These are phyloP conservation scores for Monosporozyma aquatica DNA, from an alignment of 805 yeast species.

Conservation along the genomic window DNA sequence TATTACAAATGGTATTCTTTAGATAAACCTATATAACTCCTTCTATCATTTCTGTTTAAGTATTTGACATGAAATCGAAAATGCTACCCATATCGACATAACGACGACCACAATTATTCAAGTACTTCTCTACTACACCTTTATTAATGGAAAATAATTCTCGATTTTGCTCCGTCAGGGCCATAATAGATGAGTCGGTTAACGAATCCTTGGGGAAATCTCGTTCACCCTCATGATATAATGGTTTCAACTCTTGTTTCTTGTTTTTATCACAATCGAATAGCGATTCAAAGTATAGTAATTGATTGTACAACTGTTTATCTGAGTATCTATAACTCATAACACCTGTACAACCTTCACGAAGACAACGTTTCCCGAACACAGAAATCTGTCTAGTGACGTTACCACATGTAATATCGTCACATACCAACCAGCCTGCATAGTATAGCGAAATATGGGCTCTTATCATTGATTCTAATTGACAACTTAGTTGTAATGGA, in stretches of 20 bases:
- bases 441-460: conserved; percentile 66
- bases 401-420: conserved; percentile 72
- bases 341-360: conserved; percentile 58
- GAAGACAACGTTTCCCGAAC: conserved; percentile 75
- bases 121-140: conserved; percentile 59
- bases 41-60: background rate
- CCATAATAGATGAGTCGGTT: conserved; percentile 49
- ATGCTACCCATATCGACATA: conserved; percentile 78
- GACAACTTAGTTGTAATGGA: conserved; percentile 51
- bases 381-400: conserved; percentile 80
- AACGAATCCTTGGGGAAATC: conserved; percentile 28
- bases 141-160: conserved; percentile 45
- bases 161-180: conserved; percentile 73
- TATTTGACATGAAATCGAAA: conserved; percentile 51
- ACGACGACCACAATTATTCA: conserved; percentile 77
- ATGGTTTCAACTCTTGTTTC: conserved; percentile 44
- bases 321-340: conserved; percentile 72
- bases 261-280: conserved; percentile 79
- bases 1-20: too few species aligned
- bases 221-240: conserved; percentile 33
- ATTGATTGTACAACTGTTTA: conserved; percentile 75
- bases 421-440: conserved; percentile 80
- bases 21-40: background rate
- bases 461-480: conserved; percentile 66
- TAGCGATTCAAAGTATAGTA: conserved; percentile 65